Evolutionary conservation across 106 monocot genomes (phyloP), one percentile per base, ranked within the genome.

Genomic region (Allium cepa): DNA sequence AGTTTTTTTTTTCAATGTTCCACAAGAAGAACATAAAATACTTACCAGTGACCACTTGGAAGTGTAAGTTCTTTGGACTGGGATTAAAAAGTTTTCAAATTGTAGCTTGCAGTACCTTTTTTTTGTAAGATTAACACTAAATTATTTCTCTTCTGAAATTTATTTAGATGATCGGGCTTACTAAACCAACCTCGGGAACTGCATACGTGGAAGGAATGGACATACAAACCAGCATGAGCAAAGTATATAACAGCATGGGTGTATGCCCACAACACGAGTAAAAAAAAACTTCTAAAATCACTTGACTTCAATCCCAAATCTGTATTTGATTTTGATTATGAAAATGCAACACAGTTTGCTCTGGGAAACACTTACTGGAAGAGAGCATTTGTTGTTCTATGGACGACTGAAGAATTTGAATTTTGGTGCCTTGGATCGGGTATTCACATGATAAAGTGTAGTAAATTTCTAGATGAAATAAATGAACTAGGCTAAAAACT

Each of bases 251-350:
- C 26, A 78, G 68, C 17, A 94, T 94, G 78, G 90, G 94, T 51
- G 87, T 94, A 15, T 90, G 90, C 58, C 94, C 90, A 27, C 87
- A 90, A 53, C 82, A 94, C 64, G 84, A 94, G 94, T 94, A 87
- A 74, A 85, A 57, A 10, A 49, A 65, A 27, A 59, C 8, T 56
- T 56, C 9, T 66, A 10, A 14, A 11, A 49, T 8, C 49, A n/a
- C 16, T 18, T 26, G 11, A 60, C 16, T 60, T 26, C 60, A 3
- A 60, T n/a, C 8, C 53, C 2, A 7, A 11, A 55, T 60, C 0
- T 22, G 8, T 60, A 10, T 10, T 60, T 10, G 15, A 63, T 64
- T 50, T 72, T 26, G 18, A 46, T 47, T 47, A 14, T 56, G 22
- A 15, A 52, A 12, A 17, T 56, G 15, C 27, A 58, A 49, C 60